Conservation (phyloP, 2,329 filamentous ascomycete genomes). For the Fusarium penzigii region DNA sequence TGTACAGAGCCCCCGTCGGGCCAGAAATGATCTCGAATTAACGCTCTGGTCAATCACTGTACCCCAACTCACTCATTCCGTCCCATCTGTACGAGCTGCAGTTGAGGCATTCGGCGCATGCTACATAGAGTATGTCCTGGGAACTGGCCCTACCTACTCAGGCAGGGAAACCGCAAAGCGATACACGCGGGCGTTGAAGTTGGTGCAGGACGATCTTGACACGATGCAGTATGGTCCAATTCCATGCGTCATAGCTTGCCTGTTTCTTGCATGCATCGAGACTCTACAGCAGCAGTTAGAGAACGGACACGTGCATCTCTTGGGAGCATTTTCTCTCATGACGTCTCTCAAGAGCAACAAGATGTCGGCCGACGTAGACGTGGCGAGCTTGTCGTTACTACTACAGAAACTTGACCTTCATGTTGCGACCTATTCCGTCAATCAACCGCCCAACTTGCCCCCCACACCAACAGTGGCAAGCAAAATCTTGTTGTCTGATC, state of each 20-base stretch:
- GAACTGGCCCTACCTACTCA: background rate
- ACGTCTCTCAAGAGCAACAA: slow-evolving; percentile 1
- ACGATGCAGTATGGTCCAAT: slow-evolving; percentile 8
- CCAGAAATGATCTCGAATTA: slow-evolving; percentile 11
- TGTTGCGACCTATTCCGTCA: slow-evolving; percentile 17
- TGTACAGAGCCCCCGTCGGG: slow-evolving; percentile 14
- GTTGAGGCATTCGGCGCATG: slow-evolving; percentile 16
- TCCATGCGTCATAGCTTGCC: slow-evolving; percentile 18
- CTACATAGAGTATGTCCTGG: slow-evolving; percentile 19
- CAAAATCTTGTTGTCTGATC: background rate
- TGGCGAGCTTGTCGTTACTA: slow-evolving; percentile 5
- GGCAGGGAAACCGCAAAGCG: slow-evolving; percentile 7
- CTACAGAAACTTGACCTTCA: slow-evolving; percentile 22
- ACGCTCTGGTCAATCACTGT: slow-evolving; percentile 19
- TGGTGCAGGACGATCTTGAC: slow-evolving; percentile 17
- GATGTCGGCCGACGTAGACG: background rate
- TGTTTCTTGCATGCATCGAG: slow-evolving; percentile 15
- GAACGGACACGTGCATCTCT: slow-evolving; percentile 8
- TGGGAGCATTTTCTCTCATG: slow-evolving; percentile 14
- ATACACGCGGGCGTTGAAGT: slow-evolving; percentile 11
- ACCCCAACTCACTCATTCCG: slow-evolving; percentile 13
- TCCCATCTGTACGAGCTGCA: slow-evolving; percentile 20
- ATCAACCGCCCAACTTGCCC: slow-evolving; percentile 11
- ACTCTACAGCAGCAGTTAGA: slow-evolving; percentile 14
- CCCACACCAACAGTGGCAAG: background rate